Percentiles rank a stretch among this genome's conserved stretches.
phyloP scores from a whole-genome alignment of 352 stramenopile species.

The Phytophthora fragariae region DNA sequence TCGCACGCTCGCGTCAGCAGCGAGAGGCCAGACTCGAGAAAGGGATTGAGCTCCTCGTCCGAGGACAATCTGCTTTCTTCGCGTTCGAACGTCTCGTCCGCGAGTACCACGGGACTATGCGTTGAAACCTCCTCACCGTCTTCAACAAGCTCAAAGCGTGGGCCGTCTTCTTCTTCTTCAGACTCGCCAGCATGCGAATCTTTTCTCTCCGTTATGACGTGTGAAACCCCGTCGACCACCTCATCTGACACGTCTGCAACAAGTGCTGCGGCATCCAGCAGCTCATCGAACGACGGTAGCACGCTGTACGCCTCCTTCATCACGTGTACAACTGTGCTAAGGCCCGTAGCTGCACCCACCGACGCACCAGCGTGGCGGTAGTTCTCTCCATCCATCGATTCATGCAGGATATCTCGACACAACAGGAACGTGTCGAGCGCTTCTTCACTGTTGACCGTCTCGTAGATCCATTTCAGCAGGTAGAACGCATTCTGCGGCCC shows the following conservation, averaged over 20 bases:
- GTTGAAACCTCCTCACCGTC: constrained; percentile 20
- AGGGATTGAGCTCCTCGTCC: constrained; percentile 32
- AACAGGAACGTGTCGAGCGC: constrained; percentile 71
- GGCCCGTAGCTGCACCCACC: constrained; percentile 46
- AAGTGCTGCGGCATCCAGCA: constrained; percentile 60
- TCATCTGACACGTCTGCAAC: constrained; percentile 74
- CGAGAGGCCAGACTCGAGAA: constrained; percentile 61
- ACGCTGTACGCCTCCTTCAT: constrained; percentile 61
- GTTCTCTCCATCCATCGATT: constrained; percentile 71
- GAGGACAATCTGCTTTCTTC: constrained; percentile 15
- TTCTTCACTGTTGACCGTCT: constrained; percentile 82
- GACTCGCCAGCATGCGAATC: constrained; percentile 4
- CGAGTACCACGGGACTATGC: constrained; percentile 10
- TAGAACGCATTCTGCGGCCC: constrained; percentile 82
- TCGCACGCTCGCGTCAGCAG: constrained; percentile 65
- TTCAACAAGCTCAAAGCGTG: constrained; percentile 52
- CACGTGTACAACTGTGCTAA: constrained; percentile 54
- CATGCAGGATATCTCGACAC: constrained; percentile 67
- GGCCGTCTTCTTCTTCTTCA: constrained; percentile 16
- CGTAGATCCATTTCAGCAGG: constrained; percentile 73
- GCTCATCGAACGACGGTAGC: constrained; percentile 70
- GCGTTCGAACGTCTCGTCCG: constrained; percentile 30
- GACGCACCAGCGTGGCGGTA: constrained; percentile 59
- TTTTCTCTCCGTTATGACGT: constrained; percentile 26
- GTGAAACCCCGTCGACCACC: constrained; percentile 43